Conservation (phyloP, 1,139 yeast genomes). For the Geotrichum reessii region DNA sequence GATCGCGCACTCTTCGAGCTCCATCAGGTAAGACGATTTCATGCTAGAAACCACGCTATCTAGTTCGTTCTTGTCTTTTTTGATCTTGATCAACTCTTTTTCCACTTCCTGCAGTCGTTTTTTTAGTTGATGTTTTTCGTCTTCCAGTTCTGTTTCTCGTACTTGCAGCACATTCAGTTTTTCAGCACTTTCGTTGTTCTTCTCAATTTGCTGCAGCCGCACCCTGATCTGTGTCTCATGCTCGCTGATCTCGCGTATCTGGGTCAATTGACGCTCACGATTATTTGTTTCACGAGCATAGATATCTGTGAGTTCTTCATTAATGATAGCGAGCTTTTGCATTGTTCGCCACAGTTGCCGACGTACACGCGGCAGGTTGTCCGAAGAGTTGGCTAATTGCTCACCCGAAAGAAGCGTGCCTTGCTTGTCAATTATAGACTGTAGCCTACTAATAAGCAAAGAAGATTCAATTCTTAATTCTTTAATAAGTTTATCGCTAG, state of each 20-base stretch:
- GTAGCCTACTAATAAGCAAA: too few species aligned
- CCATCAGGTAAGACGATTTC: slow-evolving; percentile 4
- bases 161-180: slow-evolving; percentile 10
- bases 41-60: slow-evolving; percentile 6
- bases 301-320: slow-evolving; percentile 8
- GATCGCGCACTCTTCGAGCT: slow-evolving; percentile 2
- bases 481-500: too few species aligned
- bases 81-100: slow-evolving; percentile 3
- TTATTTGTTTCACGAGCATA: not conserved
- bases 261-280: slow-evolving; percentile 4
- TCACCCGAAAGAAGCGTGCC: too few species aligned
- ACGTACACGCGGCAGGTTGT: too few species aligned
- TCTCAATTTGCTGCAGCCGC: slow-evolving; percentile 18
- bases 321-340: too few species aligned
- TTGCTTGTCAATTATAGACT: too few species aligned
- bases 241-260: not conserved
- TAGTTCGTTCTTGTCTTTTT: not conserved
- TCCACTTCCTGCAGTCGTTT: slow-evolving; percentile 19
- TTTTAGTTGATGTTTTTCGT: slow-evolving; percentile 21
- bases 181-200: slow-evolving; percentile 17
- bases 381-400: too few species aligned
- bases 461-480: too few species aligned
- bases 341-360: too few species aligned
- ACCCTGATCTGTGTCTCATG: slow-evolving; percentile 11
- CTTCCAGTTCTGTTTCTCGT: slow-evolving; percentile 3